phyloP scores from a whole-genome alignment of 257 asterid genomes.

The Gardenia jasminoides region DNA sequence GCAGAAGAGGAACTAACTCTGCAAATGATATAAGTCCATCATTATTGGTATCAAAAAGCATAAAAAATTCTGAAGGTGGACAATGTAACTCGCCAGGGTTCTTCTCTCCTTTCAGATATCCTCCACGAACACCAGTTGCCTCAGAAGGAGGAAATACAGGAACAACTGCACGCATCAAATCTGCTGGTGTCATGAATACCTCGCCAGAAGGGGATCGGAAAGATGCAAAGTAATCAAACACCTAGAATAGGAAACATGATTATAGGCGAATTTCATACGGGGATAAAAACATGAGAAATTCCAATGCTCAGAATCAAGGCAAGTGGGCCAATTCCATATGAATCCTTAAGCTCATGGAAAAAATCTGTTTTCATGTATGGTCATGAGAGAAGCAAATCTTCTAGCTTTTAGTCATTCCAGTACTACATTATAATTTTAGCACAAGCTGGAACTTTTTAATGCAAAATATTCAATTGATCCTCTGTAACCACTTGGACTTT shows the following conservation, averaged over 20 bases:
- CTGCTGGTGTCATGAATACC: constrained; percentile 74
- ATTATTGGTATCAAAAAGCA: constrained; percentile 81
- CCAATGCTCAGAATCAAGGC: too few species aligned
- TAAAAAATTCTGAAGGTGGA: constrained; percentile 73
- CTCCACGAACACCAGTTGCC: constrained; percentile 64
- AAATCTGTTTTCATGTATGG: too few species aligned
- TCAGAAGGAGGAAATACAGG: constrained; percentile 93
- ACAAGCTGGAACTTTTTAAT: not conserved
- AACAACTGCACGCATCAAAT: constrained; percentile 85
- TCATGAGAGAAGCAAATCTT: not conserved
- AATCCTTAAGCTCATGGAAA: too few species aligned
- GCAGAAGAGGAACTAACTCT: constrained; percentile 50
- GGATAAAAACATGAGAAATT: too few species aligned
- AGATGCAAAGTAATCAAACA: constrained; percentile 91
- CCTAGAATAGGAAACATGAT: constrained; percentile 37
- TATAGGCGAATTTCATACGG: not conserved
- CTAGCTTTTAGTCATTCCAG: not conserved
- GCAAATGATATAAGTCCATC: constrained; percentile 89
- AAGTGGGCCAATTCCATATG: too few species aligned
- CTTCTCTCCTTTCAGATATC: constrained; percentile 66
- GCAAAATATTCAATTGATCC: not conserved
- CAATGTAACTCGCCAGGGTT: constrained; percentile 48
- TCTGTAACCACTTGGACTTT: not conserved
- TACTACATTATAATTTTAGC: not conserved
- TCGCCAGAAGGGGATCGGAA: constrained; percentile 56